phyloP scores from a whole-genome alignment of 495 filamentous ascomycete genomes.

The Tuber borchii region DNA sequence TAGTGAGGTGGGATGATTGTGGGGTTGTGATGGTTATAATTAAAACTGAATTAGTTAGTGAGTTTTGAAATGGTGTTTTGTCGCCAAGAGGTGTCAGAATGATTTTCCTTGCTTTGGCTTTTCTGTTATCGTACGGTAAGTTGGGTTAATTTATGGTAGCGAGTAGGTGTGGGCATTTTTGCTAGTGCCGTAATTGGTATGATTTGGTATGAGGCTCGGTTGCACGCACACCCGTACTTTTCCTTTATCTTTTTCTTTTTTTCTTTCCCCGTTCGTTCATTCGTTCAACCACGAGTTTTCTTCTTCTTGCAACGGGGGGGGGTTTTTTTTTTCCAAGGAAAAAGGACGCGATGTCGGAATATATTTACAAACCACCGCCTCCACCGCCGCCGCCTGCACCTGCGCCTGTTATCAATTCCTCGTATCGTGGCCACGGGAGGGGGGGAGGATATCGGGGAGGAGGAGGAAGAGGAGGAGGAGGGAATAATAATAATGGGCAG shows the following conservation, averaged over 20 bases:
- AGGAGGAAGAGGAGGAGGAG: too few species aligned
- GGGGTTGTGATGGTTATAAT: too few species aligned
- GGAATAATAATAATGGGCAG: constrained; percentile 3
- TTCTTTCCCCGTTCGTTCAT: background rate
- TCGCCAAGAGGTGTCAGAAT: background rate
- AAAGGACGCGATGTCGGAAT: constrained; percentile 26
- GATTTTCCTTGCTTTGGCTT: background rate
- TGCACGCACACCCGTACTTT: background rate
- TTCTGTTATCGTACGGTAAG: too few species aligned
- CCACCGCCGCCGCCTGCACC: constrained; percentile 14
- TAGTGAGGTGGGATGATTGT: too few species aligned
- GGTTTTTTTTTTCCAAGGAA: background rate
- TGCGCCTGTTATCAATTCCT: background rate
- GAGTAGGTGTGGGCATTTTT: background rate
- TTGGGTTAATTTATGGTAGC: background rate
- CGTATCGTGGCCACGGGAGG: constrained; percentile 7
- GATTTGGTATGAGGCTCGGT: background rate
- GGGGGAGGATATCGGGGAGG: constrained; percentile 8
- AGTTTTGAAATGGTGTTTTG: too few species aligned
- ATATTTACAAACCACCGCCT: constrained; percentile 36
- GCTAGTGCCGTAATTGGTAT: background rate
- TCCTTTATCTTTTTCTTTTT: background rate
- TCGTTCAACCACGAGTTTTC: background rate
- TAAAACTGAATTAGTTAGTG: too few species aligned
- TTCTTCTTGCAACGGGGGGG: background rate